Evolutionary conservation across 2,329 filamentous ascomycete species (phyloP), one percentile per base, ranked within the genome.

Genomic region (Fusarium sp.): DNA sequence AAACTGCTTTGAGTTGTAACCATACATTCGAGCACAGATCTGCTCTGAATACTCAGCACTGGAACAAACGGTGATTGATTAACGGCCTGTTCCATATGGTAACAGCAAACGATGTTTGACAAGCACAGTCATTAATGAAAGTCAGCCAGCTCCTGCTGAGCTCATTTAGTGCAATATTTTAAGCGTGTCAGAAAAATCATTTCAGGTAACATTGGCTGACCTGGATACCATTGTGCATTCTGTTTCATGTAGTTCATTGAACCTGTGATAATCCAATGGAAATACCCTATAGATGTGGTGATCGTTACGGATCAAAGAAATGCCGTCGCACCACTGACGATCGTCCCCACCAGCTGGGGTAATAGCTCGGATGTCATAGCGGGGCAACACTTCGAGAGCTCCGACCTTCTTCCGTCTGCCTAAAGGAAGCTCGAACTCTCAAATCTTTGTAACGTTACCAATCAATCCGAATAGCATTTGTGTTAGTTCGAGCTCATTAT

Each of bases 341-440:
- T 50, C 31, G 28, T 56, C 45, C 55, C 31, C 61, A 39, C 24
- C 51, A 14, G n/a, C 53, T 31, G 53, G 38, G 58, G 61, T 41
- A 56, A 38, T 50, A 67, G 73, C 69, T 73, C 62, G 56, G 62
- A 77, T 77, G 74, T 73, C 75, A 75, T 77, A 72, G 75, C 73
- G 75, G 75, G 75, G 75, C 72, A 70, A 55, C 48, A 60, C 31
- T 44, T 55, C 61, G 26, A 63, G 54, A 73, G 74, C 72, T 74
- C 75, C 74, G 75, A 75, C 62, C 74, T 77, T 77, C 74, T 77
- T 63, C 75, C 75, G 73, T 47, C 64, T 75, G 74, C 74, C 72
- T 77, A 54, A 54, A 73, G 64, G 48, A 64, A 76, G 72, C 74
- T 77, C 54, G 22, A 22, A 73, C 70, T 66, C 64, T 36, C 61